These are phyloP conservation scores for Pyrenophora graminea DNA, from an alignment of 2,329 filamentous ascomycete genomes.

Conservation along the genomic window DNA sequence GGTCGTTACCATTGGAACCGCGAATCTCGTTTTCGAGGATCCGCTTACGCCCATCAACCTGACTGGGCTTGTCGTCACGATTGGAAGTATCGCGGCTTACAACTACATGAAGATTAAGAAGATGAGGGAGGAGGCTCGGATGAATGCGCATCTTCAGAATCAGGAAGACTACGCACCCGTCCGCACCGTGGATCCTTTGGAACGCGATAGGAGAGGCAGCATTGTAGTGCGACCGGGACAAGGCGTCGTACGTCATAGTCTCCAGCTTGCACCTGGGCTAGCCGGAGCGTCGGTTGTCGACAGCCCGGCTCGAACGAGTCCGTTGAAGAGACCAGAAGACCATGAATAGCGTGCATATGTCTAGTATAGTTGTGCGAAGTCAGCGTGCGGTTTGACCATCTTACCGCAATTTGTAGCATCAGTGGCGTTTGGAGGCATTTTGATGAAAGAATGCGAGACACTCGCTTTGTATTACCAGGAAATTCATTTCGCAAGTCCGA, in stretches of 20 bases:
- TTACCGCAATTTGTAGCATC: constrained; percentile 20
- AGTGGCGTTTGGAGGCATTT: constrained; percentile 8
- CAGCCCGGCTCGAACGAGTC: constrained; percentile 42
- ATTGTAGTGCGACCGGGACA: constrained; percentile 25
- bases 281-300: constrained; percentile 23
- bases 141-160: constrained; percentile 50
- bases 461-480: constrained; percentile 10
- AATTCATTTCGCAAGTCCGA: constrained; percentile 1
- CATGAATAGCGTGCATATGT: constrained; percentile 39
- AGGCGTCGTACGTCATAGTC: constrained; percentile 42
- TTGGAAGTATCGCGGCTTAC: constrained; percentile 83
- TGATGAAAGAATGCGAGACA: constrained; percentile 5
- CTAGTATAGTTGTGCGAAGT: neutral
- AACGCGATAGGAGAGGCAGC: constrained; percentile 26
- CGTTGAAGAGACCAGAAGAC: constrained; percentile 53
- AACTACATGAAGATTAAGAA: constrained; percentile 92
- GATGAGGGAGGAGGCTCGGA: constrained; percentile 77
- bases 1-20: constrained; percentile 91
- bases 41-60: constrained; percentile 85
- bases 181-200: constrained; percentile 34
- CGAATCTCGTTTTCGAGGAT: constrained; percentile 86
- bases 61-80: constrained; percentile 83
- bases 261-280: constrained; percentile 42
- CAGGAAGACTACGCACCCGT: constrained; percentile 48
- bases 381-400: constrained; percentile 6